These are phyloP conservation scores for Cunninghamia lanceolata DNA, from an alignment of 75 land plant genomes.

Conservation along the genomic window DNA sequence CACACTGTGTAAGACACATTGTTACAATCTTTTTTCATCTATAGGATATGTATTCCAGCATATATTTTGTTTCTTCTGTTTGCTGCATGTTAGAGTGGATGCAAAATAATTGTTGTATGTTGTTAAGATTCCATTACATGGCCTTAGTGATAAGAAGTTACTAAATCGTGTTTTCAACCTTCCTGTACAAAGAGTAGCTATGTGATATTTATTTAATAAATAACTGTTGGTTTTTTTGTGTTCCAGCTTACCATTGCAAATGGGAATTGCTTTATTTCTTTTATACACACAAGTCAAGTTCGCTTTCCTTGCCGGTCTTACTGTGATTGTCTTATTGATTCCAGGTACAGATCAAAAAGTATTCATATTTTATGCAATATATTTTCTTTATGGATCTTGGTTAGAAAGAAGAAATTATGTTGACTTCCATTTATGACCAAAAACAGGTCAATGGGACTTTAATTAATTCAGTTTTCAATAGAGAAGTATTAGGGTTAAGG, in stretches of 20 bases:
- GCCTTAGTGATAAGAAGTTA: background rate
- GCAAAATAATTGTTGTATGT: background rate
- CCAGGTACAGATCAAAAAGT: constrained; percentile 55
- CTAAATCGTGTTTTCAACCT: background rate
- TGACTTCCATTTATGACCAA: background rate
- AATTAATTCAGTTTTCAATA: background rate
- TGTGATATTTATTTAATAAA: background rate
- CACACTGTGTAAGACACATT: background rate
- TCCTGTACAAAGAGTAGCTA: background rate
- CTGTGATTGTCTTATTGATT: constrained; percentile 79
- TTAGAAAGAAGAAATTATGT: background rate
- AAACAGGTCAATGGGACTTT: background rate
- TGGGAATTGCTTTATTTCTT: constrained; percentile 73
- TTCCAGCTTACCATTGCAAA: constrained; percentile 85
- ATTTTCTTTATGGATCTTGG: background rate
- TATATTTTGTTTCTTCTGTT: background rate
- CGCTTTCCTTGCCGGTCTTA: constrained; percentile 86
- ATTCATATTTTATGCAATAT: background rate
- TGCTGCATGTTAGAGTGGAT: background rate
- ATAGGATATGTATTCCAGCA: background rate
- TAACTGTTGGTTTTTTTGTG: constrained; percentile 8
- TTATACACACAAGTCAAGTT: constrained; percentile 90
- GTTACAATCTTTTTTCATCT: too few relatives aligned
- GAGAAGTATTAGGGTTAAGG: background rate
- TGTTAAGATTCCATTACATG: background rate